phyloP scores from a whole-genome alignment of 208 protist species.

The Porcisia deanei region DNA sequence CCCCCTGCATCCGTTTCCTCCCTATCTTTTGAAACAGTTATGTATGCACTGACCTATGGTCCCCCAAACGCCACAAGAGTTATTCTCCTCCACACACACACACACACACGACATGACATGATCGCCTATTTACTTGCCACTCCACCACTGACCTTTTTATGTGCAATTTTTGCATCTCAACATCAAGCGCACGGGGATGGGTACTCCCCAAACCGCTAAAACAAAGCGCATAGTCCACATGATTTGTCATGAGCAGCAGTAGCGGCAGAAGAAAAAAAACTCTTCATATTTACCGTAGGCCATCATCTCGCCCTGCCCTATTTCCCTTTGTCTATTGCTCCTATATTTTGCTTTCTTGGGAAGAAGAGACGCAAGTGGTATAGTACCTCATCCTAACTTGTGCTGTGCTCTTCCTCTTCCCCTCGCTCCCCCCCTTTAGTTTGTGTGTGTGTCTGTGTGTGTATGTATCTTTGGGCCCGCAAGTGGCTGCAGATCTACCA shows the following conservation, averaged over 20 bases:
- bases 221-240: too few relatives aligned
- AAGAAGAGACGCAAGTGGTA: background rate
- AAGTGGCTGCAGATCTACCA: background rate
- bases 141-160: background rate
- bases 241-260: too few relatives aligned
- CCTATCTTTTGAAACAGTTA: background rate
- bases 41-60: background rate
- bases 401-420: too few relatives aligned
- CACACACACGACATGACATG: too few relatives aligned
- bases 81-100: background rate
- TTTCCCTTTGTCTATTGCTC: background rate
- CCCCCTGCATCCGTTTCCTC: background rate
- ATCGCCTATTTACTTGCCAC: too few relatives aligned
- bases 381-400: background rate
- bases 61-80: too few relatives aligned
- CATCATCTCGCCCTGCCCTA: too few relatives aligned
- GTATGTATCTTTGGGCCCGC: background rate
- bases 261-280: background rate
- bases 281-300: background rate
- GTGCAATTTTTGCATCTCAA: background rate
- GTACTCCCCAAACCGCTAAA: too few relatives aligned
- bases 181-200: background rate
- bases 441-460: background rate
- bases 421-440: too few relatives aligned
- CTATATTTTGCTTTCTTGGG: too few relatives aligned